Base-by-base conservation (phyloP, 2,329 filamentous ascomycete species). In the Simplicillium sp. region DNA sequence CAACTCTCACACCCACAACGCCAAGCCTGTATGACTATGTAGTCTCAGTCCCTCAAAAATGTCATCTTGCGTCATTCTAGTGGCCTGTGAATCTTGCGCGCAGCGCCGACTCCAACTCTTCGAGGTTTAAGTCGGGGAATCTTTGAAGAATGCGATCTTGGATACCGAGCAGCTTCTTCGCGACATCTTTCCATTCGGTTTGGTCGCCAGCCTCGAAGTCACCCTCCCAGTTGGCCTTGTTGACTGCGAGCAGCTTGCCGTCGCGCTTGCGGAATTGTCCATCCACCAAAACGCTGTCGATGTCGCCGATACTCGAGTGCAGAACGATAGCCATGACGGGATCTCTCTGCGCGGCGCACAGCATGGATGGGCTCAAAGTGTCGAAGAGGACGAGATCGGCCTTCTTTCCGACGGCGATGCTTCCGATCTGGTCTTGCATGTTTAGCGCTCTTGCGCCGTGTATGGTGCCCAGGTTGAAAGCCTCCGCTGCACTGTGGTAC, bases 271-370 rank as follows among this genome's bases (percentile, higher is more conserved):
- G 48, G 38, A 67, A 71, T 43, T 57, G 50, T 1, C 72, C 72
- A 41, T 67, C 62, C 1, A 75, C 64, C 11, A 75, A 40, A 1
- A 75, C 72, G 39, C 66, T 56, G 44, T 65, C 57, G 28, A 76
- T 56, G 43, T 77, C 71, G 0, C 66, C 68, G 3, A 69, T 62
- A 39, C 60, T 67, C 1, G 69, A 62, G 43, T 77, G 72, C 37
- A 77, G 52, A 9, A 77, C 63, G 4, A 77, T 59, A 0, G 73
- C 73, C 0, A 70, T 70, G 3, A 77, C 60, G 1, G 72, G 70
- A 44, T 77, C 71, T 14, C 46, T 20, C 8, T 48, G 43, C 2
- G 46, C 43, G 17, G 46, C 48, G 14, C 39, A 40, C 5, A 44
- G 35, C 49, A 51, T 48, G 2, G 40, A 39, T 6, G 48, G 42